A percentile compares a stretch with the other conserved stretches of the same genome.
phyloP scores from a whole-genome alignment of 306 rosid genomes.

The Phaseolus lunatus region DNA sequence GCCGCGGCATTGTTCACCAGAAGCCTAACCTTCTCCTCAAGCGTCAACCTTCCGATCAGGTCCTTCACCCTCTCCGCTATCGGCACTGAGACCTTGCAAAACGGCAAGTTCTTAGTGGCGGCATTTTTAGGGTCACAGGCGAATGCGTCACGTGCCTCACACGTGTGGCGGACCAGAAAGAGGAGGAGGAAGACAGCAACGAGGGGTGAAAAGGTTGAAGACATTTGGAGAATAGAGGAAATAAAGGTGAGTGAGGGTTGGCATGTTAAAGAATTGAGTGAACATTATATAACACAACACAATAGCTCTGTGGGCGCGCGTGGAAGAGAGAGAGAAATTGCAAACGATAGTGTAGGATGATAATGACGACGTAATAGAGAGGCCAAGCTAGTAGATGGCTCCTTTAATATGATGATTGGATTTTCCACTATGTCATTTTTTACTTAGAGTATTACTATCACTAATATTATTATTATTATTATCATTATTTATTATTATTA shows the following conservation, averaged over 20 bases:
- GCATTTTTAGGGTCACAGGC: conserved; percentile 73
- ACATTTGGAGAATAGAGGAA: conserved; percentile 43
- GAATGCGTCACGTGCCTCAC: conserved; percentile 61
- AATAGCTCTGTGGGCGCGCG: not conserved
- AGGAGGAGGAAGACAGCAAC: not conserved
- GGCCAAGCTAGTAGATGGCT: not conserved
- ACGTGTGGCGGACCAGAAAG: conserved; percentile 3
- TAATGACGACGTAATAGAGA: not conserved
- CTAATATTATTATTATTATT: not conserved
- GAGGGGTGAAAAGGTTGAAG: conserved; percentile 34
- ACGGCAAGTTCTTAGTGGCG: conserved; percentile 50
- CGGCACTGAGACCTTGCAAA: conserved; percentile 55
- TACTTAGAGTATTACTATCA: not conserved
- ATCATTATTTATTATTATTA: not conserved
- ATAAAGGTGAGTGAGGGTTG: not conserved
- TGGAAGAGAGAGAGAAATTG: not conserved
- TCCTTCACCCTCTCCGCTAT: conserved; percentile 72
- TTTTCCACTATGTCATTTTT: not conserved
- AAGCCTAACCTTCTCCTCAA: conserved; percentile 76
- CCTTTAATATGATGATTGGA: conserved; percentile 41
- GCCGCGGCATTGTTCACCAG: conserved; percentile 72
- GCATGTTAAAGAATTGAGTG: conserved; percentile 28
- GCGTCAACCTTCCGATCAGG: conserved; percentile 70
- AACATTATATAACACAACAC: conserved; percentile 41
- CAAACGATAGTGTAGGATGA: not conserved